phyloP scores from a whole-genome alignment of 768 basidiomycete genomes.

The Leucocoprinus birnbaumii region DNA sequence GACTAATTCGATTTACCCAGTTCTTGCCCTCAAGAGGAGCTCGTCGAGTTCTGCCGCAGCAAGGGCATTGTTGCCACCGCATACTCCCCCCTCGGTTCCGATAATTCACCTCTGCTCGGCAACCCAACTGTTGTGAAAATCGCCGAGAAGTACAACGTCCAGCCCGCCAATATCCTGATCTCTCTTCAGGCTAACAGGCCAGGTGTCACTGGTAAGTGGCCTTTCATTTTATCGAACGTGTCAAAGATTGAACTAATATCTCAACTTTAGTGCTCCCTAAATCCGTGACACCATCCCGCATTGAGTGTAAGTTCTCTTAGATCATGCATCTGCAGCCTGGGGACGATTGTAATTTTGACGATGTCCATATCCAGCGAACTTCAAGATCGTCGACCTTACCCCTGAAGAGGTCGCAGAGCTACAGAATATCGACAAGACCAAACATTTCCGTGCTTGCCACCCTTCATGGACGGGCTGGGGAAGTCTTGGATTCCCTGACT shows the following conservation, averaged over 20 bases:
- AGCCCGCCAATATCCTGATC: conserved; percentile 65
- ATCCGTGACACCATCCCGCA: conserved; percentile 69
- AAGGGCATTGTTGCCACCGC: conserved; percentile 73
- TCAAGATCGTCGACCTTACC: conserved; percentile 56
- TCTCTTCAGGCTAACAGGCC: conserved; percentile 71
- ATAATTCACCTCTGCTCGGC: conserved; percentile 61
- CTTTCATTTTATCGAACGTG: not conserved
- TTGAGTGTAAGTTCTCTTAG: conserved; percentile 24
- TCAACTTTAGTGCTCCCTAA: conserved; percentile 64
- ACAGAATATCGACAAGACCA: conserved; percentile 54
- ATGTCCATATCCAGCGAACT: conserved; percentile 41
- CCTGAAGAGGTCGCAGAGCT: conserved; percentile 60
- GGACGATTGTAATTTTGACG: not conserved
- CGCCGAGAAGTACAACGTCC: conserved; percentile 56
- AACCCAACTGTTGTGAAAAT: conserved; percentile 60
- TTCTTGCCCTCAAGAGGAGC: conserved; percentile 63
- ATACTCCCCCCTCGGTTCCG: conserved; percentile 78
- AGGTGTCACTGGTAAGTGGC: conserved; percentile 44
- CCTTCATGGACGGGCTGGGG: conserved; percentile 67
- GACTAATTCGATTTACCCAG: conserved; percentile 24
- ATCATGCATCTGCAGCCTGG: too few relatives aligned
- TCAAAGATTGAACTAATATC: not conserved
- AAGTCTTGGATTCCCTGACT: conserved; percentile 58
- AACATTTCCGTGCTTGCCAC: conserved; percentile 63
- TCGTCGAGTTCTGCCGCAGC: conserved; percentile 55